phyloP scores from a whole-genome alignment of 2,329 filamentous ascomycete genomes.

The Truncatella angustata region DNA sequence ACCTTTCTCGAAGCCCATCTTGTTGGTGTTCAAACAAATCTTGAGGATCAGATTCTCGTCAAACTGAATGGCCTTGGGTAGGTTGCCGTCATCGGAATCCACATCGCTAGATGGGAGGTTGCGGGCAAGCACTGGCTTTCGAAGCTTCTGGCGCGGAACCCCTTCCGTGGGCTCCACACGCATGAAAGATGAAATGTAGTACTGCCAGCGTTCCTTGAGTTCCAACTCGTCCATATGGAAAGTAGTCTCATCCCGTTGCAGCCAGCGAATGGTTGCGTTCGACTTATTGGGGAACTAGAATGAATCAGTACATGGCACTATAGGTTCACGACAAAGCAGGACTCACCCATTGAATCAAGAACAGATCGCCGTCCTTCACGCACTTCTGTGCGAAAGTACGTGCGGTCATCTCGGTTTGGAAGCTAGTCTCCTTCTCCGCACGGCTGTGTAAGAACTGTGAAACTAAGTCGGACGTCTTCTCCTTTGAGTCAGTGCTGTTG shows the following conservation, averaged over 20 bases:
- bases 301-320: conserved; percentile 7
- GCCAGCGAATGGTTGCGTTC: conserved; percentile 70
- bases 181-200: conserved; percentile 91
- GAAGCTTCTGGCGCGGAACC: conserved; percentile 62
- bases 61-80: conserved; percentile 59
- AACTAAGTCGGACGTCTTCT: conserved; percentile 89
- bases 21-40: conserved; percentile 75
- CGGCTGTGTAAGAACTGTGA: conserved; percentile 82
- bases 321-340: too few species aligned
- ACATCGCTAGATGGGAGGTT: conserved; percentile 65
- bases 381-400: conserved; percentile 91
- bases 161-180: conserved; percentile 87
- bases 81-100: conserved; percentile 61
- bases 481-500: conserved; percentile 82
- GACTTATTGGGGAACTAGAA: conserved; percentile 62
- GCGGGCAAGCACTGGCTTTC: conserved; percentile 67
- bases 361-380: conserved; percentile 89
- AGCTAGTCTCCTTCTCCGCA: conserved; percentile 80
- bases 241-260: conserved; percentile 68
- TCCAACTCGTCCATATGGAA: conserved; percentile 90
- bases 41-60: conserved; percentile 69
- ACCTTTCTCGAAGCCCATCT: conserved; percentile 72
- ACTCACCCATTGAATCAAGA: conserved; percentile 87
- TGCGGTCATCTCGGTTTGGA: conserved; percentile 84
- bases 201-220: conserved; percentile 81